Base-by-base conservation (phyloP, 2,329 filamentous ascomycete species). In the Didymella lethalis region DNA sequence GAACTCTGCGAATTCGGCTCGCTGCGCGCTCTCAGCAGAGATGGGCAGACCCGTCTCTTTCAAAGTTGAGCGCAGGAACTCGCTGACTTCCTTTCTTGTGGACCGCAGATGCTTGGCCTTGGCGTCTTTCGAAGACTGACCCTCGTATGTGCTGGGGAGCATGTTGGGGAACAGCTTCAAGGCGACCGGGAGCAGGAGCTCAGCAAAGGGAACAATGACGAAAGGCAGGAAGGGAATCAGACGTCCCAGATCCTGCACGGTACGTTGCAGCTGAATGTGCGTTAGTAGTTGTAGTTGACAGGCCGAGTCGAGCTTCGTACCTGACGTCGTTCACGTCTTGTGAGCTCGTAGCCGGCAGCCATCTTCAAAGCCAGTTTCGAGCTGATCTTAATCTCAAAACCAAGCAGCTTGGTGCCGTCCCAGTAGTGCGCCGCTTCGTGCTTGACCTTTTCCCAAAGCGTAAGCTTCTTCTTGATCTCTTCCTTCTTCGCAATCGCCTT, bases 191-290 rank as follows among this genome's bases (percentile, higher is more conserved):
- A 98, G 87, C 44, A 99, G 85, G 34, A 97, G 83, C 81, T 99
- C 95, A 58, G 93, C 95, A 67, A 99, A 96, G 1, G 95, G 95
- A 38, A 99, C 93, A 66, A 99, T 94, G 70, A 99, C 86, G 79
- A 99, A 99, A 68, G 97, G 90, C 7, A 93, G 96, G 79, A 99
- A 99, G 16, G 95, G 95, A 14, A 99, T 91, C 59, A 99, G 82
- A 16, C 95, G 93, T 32, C 88, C 93, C 46, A 99, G 84, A 81
- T 99, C 95, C 78, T 96, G 92, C 16, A 97, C 92, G 11, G 95
- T 99, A 73, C 95, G 87, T 81, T 91, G 89, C 56, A 99, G 84
- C 85, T 86, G 64, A 54, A 52, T n/a, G 28, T 14, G 1, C 14
- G 61, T 71, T 56, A 72, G 67, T 45, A 28, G 3, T 26, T 14